Evolutionary conservation across 2,329 filamentous ascomycete genomes (phyloP), one percentile per base, ranked within the genome.

Genomic region (Colletotrichum falcatum): DNA sequence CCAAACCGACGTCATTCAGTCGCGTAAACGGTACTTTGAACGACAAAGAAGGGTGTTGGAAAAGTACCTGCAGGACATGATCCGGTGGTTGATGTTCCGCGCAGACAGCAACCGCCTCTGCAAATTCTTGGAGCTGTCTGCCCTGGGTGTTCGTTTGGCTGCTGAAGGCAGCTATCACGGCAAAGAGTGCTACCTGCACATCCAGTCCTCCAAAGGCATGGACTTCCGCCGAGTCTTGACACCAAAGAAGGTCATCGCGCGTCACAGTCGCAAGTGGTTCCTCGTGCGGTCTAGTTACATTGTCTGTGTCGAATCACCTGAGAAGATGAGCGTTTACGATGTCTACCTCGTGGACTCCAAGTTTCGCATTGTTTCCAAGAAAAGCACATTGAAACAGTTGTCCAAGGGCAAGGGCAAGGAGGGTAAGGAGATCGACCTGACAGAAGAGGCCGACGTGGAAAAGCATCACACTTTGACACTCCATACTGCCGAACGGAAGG

Each of bases 271-370:
- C 23, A 98, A 98, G 80, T 99, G 96, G 96, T 99, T 99, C 79
- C 85, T 98, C 26, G 94, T 99, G n/a, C 88, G 96, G 61, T 95
- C 98, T 81, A 98, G 94, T 83, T 99, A 99, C 77, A 91, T 99
- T 70, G 95, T 97, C 54, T 98, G 95, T 75, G 95, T 98, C n/a
- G 95, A 98, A 78, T 98, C 96, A 0, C 96, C 96, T 0, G 95
- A 98, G 79, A 97, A 97, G 76, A 97, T 98, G 92, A 95, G 97
- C 77, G 97, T 98, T 42, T 98, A 97, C 79, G 97, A 99, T 81
- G 96, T 99, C 28, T 98, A 98, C 80, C 87, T 99, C n/a, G 93
- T 98, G 33, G 96, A 99, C 78, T 88, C 92, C 1, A 91, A 93
- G 76, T 99, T 99, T 81, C 86, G 88, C 62, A 90, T 98, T 60